Evolutionary conservation across 768 basidiomycete genomes (phyloP), one percentile per base, ranked within the genome.

Genomic region (Paxillus rubicundulus): DNA sequence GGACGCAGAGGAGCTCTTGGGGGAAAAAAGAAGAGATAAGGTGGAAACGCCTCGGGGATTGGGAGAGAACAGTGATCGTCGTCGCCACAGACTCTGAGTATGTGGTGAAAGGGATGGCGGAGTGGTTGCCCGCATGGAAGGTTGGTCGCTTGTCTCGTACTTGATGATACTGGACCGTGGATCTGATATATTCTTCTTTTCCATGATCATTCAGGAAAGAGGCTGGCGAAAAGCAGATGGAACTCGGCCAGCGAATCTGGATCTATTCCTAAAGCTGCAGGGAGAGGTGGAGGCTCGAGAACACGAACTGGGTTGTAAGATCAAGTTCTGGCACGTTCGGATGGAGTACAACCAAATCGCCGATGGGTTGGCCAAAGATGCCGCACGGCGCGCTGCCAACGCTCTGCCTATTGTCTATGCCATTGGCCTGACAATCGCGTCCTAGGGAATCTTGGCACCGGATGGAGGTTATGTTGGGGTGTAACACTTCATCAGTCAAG

Each of bases 11-110:
- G 1, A 24, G 2, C 16, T 42, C 16, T 9, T 20, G 41, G n/a
- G 36, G 4, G n/a, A 3, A 7, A 18, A 38, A 38, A 17, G n/a
- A 17, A 38, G n/a, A n/a, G 6, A 8, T 9, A 36, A 39, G 7
- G n/a, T 20, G 38, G 39, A n/a, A 21, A 33, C n/a, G 30, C 7
- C 27, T 12, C 13, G 33, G 13, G 9, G 9, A 36, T 43, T 17
- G 32, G 17, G 1, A 17, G 9, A 38, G 16, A 41, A 36, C 30
- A 17, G 54, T 32, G 20, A 44, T 49, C 36, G 49, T 70, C 24
- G 45, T 72, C 50, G 60, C 61, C 2, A 61, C 67, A 2, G 69
- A 73, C 51, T 70, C 71, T 4, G 64, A 70, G 47, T 73, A 73
- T 34, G 65, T 71, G 0, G 65, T 66, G 17, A 67, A 69, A 38